A percentile compares a stretch with the other conserved stretches of the same genome.
phyloP scores from a whole-genome alignment of 192 early-diverging fungal species.

The Oehlia diaphana region DNA sequence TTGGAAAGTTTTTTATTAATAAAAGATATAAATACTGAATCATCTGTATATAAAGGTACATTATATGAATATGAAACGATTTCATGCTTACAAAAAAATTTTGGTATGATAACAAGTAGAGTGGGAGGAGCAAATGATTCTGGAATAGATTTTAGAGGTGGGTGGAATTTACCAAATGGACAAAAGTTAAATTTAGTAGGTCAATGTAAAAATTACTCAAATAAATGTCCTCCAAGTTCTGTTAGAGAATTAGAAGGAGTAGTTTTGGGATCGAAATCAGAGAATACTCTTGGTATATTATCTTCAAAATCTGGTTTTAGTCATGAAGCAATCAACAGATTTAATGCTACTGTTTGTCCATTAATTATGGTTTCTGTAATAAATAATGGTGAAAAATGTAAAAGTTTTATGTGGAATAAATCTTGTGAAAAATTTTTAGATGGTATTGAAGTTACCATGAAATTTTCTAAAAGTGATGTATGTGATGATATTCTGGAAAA shows the following conservation, averaged over 20 bases:
- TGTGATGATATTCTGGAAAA: background rate
- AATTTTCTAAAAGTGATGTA: background rate
- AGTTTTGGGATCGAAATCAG: background rate
- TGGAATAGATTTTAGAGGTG: slow-evolving; percentile 28
- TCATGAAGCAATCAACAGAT: background rate
- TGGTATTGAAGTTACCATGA: background rate
- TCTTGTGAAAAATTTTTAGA: slow-evolving; percentile 13
- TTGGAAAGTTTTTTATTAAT: slow-evolving; percentile 23
- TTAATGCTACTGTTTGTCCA: background rate
- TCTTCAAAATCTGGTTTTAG: slow-evolving; percentile 14
- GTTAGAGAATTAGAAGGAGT: slow-evolving; percentile 26
- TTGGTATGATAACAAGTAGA: slow-evolving; percentile 13
- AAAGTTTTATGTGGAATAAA: slow-evolving; percentile 11
- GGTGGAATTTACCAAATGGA: slow-evolving; percentile 4
- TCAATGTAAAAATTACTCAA: slow-evolving; percentile 18
- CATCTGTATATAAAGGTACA: slow-evolving; percentile 13
- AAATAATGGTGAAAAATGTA: background rate
- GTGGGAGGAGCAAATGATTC: slow-evolving; percentile 11
- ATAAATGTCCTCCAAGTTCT: background rate
- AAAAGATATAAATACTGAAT: background rate
- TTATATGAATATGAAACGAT: slow-evolving; percentile 31
- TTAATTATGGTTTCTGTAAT: slow-evolving; percentile 1
- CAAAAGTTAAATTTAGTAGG: slow-evolving; percentile 20
- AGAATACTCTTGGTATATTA: slow-evolving; percentile 3
- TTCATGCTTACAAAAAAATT: slow-evolving; percentile 6